Evolutionary conservation across 495 filamentous ascomycete species (phyloP).

Genomic region (Pyronema omphalodes): DNA sequence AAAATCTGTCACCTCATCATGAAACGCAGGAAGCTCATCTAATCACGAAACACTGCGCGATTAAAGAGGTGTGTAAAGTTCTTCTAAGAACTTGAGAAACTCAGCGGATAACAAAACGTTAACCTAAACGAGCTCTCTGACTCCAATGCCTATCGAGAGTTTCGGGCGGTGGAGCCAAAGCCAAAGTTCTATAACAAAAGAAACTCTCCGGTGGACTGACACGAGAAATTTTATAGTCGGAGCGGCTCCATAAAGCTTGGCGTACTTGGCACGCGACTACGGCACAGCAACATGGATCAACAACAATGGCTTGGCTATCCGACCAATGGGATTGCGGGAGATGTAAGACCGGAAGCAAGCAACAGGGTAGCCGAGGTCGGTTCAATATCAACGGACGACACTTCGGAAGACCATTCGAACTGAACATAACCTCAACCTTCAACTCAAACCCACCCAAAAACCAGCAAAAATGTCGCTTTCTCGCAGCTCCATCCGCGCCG

Average conservation of each 20-base stretch:
- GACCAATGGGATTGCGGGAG: not conserved
- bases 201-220: not conserved
- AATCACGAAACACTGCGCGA: constrained; percentile 14
- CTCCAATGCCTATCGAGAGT: constrained; percentile 4
- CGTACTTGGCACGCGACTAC: not conserved
- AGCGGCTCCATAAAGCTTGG: not conserved
- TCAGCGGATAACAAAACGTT: constrained; percentile 18
- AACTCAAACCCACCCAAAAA: not conserved
- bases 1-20: constrained; percentile 19
- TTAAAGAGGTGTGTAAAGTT: constrained; percentile 20
- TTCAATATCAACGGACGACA: no score
- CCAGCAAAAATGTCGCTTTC: constrained; percentile 14
- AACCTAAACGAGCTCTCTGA: constrained; percentile 5
- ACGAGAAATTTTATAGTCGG: not conserved
- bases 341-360: not conserved
- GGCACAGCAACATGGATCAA: not conserved
- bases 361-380: not conserved
- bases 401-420: not conserved
- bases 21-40: constrained; percentile 21
- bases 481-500: constrained; percentile 6
- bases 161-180: constrained; percentile 9
- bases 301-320: not conserved
- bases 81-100: constrained; percentile 18
- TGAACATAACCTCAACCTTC: not conserved
- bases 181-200: constrained; percentile 19